Evolutionary conservation across 108 stramenopile species (phyloP), one percentile per base, ranked within the genome.

Genomic region (Chaetoceros tenuissimus): DNA sequence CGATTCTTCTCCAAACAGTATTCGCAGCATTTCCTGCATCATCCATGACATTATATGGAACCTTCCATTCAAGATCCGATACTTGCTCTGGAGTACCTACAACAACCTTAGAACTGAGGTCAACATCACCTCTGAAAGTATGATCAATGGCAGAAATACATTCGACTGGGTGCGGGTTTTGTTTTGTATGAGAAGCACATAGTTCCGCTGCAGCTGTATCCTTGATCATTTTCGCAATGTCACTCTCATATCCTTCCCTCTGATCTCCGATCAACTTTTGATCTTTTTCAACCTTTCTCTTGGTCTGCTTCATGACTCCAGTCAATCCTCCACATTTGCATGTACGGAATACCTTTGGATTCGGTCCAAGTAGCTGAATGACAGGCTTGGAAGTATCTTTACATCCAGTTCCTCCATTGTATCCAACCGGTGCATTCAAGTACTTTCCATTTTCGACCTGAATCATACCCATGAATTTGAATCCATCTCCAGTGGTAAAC

Each of bases 401-500:
- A 66, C 95, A 96, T 13, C 92, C 82, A 7, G 91, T 92, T 28
- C 95, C 95, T 18, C 93, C 93, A 28, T 66, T 51, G 61, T 81
- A 96, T 18, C 77, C 84, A 47, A 57, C 66, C 23, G 87, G 82
- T 22, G 28, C 31, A 20, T 64, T 73, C 17, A 63, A 59, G 40
- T 63, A 72, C 48, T 52, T 64, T 2, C 57, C 62, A 46, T 69
- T 46, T 29, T 54, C 27, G 8, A 13, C 25, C 10, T 51, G 24
- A 47, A 48, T 31, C 28, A 47, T 27, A 30, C 40, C 55, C 30
- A 79, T 75, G 7, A 63, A 55, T 23, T 63, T 43, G 60, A 91
- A 96, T 28, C 95, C 95, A 66, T 96, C 95, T 8, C 95, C 95
- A 44, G 66, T 61, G 18, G 91, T 92, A 30, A 74, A 80, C 45